phyloP scores from a whole-genome alignment of 768 basidiomycete species.

The Solioccasus polychromus region DNA sequence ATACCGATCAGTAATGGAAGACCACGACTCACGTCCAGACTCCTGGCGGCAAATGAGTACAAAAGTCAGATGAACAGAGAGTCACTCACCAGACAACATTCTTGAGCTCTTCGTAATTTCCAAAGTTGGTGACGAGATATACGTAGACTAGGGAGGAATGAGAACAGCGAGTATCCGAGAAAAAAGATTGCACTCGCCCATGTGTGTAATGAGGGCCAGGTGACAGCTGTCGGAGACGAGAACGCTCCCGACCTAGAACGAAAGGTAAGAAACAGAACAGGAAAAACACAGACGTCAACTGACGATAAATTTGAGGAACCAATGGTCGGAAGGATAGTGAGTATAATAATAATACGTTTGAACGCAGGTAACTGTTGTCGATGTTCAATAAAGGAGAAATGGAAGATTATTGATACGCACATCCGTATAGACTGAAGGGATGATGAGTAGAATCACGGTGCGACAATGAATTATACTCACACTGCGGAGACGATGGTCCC shows the following conservation, averaged over 20 bases:
- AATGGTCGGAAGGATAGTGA: slow-evolving; percentile 46
- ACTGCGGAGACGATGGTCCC: slow-evolving; percentile 52
- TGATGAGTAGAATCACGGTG: slow-evolving; percentile 5
- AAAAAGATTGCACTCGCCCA: slow-evolving; percentile 30
- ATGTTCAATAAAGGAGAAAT: not conserved
- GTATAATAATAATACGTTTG: slow-evolving; percentile 56
- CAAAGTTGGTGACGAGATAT: slow-evolving; percentile 45
- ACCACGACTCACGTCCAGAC: slow-evolving; percentile 15
- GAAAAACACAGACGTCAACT: slow-evolving; percentile 8
- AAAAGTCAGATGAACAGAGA: not conserved
- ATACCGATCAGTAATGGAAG: not conserved
- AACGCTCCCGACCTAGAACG: slow-evolving; percentile 45
- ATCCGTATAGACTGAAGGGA: slow-evolving; percentile 46
- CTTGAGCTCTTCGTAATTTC: slow-evolving; percentile 25
- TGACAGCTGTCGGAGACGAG: slow-evolving; percentile 52
- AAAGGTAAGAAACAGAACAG: not conserved
- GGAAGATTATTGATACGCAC: slow-evolving; percentile 27
- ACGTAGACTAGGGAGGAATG: slow-evolving; percentile 39
- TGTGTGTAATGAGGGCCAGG: slow-evolving; percentile 52
- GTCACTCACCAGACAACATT: slow-evolving; percentile 41
- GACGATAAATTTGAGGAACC: slow-evolving; percentile 48
- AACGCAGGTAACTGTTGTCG: slow-evolving; percentile 45
- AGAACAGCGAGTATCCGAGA: not conserved
- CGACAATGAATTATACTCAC: too few species aligned
- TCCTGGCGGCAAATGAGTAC: slow-evolving; percentile 16